phyloP scores from a whole-genome alignment of 768 basidiomycete genomes.

The Amanita muscaria region DNA sequence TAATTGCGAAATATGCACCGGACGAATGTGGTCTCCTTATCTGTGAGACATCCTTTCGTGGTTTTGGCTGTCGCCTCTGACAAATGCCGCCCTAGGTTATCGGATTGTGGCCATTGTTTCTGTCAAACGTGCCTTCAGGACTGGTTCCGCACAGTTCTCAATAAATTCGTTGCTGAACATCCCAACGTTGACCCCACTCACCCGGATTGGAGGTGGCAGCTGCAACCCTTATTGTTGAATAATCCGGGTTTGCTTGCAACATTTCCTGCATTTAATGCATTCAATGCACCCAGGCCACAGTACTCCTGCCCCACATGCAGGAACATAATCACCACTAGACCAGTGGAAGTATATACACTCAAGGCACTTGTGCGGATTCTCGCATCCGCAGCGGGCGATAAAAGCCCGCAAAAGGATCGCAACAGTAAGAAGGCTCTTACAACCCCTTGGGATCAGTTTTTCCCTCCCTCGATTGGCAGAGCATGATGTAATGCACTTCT shows the following conservation, averaged over 20 bases:
- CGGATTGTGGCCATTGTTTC: constrained; percentile 64
- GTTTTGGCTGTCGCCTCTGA: neutral
- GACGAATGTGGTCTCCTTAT: constrained; percentile 58
- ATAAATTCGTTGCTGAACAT: constrained; percentile 37
- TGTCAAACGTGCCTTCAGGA: constrained; percentile 54
- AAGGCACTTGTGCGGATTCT: constrained; percentile 48
- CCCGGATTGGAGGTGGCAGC: constrained; percentile 1
- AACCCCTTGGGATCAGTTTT: constrained; percentile 41
- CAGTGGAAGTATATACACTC: constrained; percentile 52
- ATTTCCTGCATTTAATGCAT: constrained; percentile 16
- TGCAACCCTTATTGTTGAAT: constrained; percentile 9
- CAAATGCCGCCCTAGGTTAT: constrained; percentile 31
- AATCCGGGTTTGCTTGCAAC: constrained; percentile 2
- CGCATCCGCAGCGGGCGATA: constrained; percentile 40
- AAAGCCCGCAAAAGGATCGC: constrained; percentile 28
- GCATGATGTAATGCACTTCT: neutral
- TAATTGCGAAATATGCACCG: constrained; percentile 57
- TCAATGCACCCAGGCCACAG: constrained; percentile 29
- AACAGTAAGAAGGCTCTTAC: constrained; percentile 14
- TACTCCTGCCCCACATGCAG: constrained; percentile 69
- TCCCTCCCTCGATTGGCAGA: constrained; percentile 20
- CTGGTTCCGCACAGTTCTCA: constrained; percentile 41
- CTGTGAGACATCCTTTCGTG: constrained; percentile 33
- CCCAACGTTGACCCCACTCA: constrained; percentile 35
- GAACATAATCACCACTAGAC: constrained; percentile 35